Conservation (phyloP, 1,284 basidiomycete genomes). For the Phlebopus sp. region DNA sequence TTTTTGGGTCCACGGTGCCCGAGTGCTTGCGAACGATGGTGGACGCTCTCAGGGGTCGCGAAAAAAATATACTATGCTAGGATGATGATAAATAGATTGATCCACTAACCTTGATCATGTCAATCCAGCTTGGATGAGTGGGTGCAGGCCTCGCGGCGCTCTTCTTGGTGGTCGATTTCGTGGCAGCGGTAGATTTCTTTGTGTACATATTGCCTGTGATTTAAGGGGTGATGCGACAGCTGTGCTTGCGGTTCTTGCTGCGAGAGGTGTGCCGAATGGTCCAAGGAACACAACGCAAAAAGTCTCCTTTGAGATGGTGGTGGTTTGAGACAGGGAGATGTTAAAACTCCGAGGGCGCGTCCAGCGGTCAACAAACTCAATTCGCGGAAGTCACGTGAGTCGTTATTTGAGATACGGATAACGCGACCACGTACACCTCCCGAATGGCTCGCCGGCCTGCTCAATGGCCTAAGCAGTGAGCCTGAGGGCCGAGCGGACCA, state of each 20-base stretch:
- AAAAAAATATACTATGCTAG: background rate
- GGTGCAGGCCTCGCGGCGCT: constrained; percentile 40
- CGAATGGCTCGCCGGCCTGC: constrained; percentile 1
- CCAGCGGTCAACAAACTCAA: constrained; percentile 49
- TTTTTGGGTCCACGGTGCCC: constrained; percentile 33
- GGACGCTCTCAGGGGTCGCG: constrained; percentile 4
- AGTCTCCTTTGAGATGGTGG: constrained; percentile 40
- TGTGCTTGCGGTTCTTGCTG: constrained; percentile 33
- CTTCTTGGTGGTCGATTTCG: constrained; percentile 34
- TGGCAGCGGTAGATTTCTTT: constrained; percentile 31
- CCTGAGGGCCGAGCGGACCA: constrained; percentile 10
- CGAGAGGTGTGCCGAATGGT: constrained; percentile 19
- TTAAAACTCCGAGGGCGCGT: constrained; percentile 59
- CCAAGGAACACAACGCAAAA: constrained; percentile 34
- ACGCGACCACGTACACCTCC: constrained; percentile 11
- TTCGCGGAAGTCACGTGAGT: constrained; percentile 37
- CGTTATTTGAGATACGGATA: constrained; percentile 32
- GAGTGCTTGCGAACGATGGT: constrained; percentile 10
- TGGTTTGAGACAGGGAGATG: constrained; percentile 50
- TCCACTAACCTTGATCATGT: constrained; percentile 71
- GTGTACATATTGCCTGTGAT: constrained; percentile 26
- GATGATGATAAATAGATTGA: background rate
- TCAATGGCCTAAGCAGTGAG: constrained; percentile 4
- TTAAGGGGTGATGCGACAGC: constrained; percentile 20
- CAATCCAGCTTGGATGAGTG: constrained; percentile 67